Evolutionary conservation across 2,329 filamentous ascomycete species (phyloP), one percentile per base, ranked within the genome.

Genomic region (Neofusicoccum cordaticola): DNA sequence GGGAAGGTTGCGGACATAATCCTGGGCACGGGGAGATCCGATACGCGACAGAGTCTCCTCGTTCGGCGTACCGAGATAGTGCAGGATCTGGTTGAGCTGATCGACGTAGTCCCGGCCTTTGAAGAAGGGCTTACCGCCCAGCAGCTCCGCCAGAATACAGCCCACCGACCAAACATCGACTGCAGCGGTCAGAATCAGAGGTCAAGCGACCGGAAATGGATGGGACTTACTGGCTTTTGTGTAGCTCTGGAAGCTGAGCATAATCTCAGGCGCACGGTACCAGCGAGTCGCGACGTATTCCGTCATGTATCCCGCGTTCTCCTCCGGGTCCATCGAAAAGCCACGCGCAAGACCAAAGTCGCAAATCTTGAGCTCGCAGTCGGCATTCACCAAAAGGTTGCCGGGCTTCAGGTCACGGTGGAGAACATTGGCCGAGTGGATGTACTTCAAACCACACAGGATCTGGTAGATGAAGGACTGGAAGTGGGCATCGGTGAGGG

Each of bases 401-500:
- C 95, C 95, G 41, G 95, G 95, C 82, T 99, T 99, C 75, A 99
- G 81, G 78, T 99, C 95, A 77, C 95, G 90, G 78, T 99, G 95
- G 69, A 99, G 85, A 61, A 99, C 95, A 74, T 98, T 98, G 71
- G 95, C 95, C 22, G 94, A 98, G 83, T 99, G 95, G 70, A 99
- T 98, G 80, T 98, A 99, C 84, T 99, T 99, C 71, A 99, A 85
- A 69, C 95, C 95, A 78, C 95, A 98, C 5, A 99, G 90, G 71
- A 99, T 99, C 85, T 99, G 95, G 84, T 99, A 99, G 81, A 99
- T 97, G 82, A 99, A 99, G 61, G 95, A 98, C 81, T 99, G 95
- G 84, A 99, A 99, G 80, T 99, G 95, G 63, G 95, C 95, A 76
- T 99, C 95, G 74, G 95, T 99, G 76, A 99, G 84, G 53, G 95